These are phyloP conservation scores for Lachnellula occidentalis DNA, from an alignment of 2,329 filamentous ascomycete genomes.

Conservation along the genomic window DNA sequence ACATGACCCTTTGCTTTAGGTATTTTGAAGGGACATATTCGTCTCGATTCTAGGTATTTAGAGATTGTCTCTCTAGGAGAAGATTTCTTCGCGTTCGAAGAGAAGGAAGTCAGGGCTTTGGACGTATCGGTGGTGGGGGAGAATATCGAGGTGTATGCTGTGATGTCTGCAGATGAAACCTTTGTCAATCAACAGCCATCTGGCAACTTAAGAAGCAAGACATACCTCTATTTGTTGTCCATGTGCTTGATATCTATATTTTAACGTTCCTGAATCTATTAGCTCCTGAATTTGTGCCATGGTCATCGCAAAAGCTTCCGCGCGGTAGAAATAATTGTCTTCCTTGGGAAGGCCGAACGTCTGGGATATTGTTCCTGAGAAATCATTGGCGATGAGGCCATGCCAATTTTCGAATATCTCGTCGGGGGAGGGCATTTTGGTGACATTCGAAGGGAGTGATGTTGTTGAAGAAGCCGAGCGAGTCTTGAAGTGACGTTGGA, in stretches of 20 bases:
- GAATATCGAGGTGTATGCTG: constrained; percentile 64
- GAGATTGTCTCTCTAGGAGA: constrained; percentile 55
- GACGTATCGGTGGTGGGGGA: constrained; percentile 51
- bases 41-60: constrained; percentile 47
- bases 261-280: constrained; percentile 12
- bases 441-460: background rate
- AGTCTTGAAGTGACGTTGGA: no score
- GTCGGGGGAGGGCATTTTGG: constrained; percentile 16
- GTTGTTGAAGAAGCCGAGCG: no score
- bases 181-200: constrained; percentile 16
- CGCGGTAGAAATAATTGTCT: constrained; percentile 24
- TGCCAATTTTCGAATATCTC: constrained; percentile 22
- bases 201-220: background rate
- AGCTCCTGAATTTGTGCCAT: constrained; percentile 18
- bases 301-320: constrained; percentile 24
- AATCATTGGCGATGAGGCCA: constrained; percentile 17
- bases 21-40: constrained; percentile 41
- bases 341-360: constrained; percentile 19
- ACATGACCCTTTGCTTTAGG: constrained; percentile 41
- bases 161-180: constrained; percentile 45
- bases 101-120: constrained; percentile 57
- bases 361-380: constrained; percentile 15
- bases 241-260: constrained; percentile 23
- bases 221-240: constrained; percentile 17
- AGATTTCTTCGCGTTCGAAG: constrained; percentile 59